These are phyloP conservation scores for Aulographum hederae DNA, from an alignment of 2,329 filamentous ascomycete species.

Conservation along the genomic window DNA sequence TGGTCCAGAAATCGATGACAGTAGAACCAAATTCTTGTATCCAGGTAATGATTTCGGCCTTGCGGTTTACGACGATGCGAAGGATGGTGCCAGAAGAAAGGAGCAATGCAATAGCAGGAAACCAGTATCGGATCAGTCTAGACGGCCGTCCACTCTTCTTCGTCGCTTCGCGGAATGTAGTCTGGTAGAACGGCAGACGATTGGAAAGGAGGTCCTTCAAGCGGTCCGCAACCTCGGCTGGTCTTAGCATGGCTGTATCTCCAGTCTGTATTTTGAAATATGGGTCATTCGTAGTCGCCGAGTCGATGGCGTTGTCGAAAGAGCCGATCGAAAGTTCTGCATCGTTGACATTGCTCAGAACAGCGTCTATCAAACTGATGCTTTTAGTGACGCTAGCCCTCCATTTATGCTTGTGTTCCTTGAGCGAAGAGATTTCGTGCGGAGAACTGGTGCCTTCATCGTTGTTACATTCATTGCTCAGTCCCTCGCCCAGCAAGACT, in stretches of 20 bases:
- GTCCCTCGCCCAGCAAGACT: slow-evolving; percentile 69
- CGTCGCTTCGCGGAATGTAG: slow-evolving; percentile 36
- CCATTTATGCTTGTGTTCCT: slow-evolving; percentile 35
- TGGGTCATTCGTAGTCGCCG: slow-evolving; percentile 34
- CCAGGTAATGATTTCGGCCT: slow-evolving; percentile 65
- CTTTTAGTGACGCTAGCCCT: slow-evolving; percentile 65
- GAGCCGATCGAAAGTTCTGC: slow-evolving; percentile 36
- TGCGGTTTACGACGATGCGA: slow-evolving; percentile 54
- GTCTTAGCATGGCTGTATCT: slow-evolving; percentile 16
- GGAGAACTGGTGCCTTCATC: slow-evolving; percentile 2
- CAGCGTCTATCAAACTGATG: slow-evolving; percentile 70
- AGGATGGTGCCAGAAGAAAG: slow-evolving; percentile 71
- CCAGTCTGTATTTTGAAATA: slow-evolving; percentile 23
- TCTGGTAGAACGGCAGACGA: slow-evolving; percentile 49
- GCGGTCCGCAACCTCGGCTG: slow-evolving; percentile 43
- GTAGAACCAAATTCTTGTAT: slow-evolving; percentile 62
- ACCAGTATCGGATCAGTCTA: slow-evolving; percentile 67
- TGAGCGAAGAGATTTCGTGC: slow-evolving; percentile 32
- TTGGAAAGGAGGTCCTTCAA: slow-evolving; percentile 50
- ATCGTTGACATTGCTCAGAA: slow-evolving; percentile 52
- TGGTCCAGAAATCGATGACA: slow-evolving; percentile 76
- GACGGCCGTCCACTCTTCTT: slow-evolving; percentile 57
- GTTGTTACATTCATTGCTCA: slow-evolving; percentile 31
- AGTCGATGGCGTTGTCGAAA: slow-evolving; percentile 36
- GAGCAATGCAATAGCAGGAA: slow-evolving; percentile 52